phyloP scores from a whole-genome alignment of 2,329 filamentous ascomycete genomes.

The Fusarium sp. region DNA sequence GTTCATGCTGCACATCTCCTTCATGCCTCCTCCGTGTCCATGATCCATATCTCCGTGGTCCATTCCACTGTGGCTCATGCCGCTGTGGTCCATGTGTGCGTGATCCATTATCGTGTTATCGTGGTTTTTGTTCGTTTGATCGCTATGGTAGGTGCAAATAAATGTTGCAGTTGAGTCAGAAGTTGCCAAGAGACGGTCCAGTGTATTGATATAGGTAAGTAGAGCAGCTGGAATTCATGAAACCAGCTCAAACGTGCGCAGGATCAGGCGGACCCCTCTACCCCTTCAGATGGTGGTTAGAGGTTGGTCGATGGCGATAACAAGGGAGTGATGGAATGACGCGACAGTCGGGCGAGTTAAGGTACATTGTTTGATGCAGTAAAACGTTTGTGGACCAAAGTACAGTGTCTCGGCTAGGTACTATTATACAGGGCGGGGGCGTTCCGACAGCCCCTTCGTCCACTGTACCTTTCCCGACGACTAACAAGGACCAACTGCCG shows the following conservation, averaged over 20 bases:
- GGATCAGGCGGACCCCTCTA: conserved; percentile 5
- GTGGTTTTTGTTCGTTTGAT: not conserved
- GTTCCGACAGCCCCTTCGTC: conserved; percentile 1
- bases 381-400: not conserved
- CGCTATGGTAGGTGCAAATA: not conserved
- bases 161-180: not conserved
- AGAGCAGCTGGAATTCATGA: conserved; percentile 13
- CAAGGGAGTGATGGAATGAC: conserved; percentile 17
- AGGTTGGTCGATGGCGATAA: conserved; percentile 20
- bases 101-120: conserved; percentile 53
- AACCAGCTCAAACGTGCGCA: conserved; percentile 58
- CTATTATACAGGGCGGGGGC: conserved; percentile 4
- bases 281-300: not conserved
- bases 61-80: conserved; percentile 58
- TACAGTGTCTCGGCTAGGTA: conserved; percentile 14
- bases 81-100: conserved; percentile 55
- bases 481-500: not conserved
- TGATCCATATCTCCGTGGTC: conserved; percentile 63
- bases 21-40: conserved; percentile 64
- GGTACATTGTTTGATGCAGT: not conserved
- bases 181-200: not conserved
- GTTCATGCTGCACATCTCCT: conserved; percentile 87
- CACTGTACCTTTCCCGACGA: not conserved
- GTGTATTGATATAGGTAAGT: conserved; percentile 10
- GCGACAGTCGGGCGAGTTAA: not conserved